Evolutionary conservation across 257 asterid genomes (phyloP).

Genomic region (Verbena officinalis): DNA sequence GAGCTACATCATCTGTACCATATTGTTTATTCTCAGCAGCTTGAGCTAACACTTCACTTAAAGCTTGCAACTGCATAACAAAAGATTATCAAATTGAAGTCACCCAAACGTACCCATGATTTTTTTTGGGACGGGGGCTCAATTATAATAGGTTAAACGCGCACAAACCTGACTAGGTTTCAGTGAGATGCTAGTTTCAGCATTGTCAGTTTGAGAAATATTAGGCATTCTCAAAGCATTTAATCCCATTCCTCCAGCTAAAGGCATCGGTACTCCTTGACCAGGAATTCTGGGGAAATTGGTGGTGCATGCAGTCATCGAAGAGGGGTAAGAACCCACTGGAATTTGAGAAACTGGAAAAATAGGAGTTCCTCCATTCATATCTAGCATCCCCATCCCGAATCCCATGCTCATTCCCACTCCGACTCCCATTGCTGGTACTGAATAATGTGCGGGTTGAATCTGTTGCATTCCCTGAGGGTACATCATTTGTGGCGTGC

Average conservation of each 20-base stretch:
- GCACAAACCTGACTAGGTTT: slow-evolving; percentile 58
- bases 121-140: no score
- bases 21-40: slow-evolving; percentile 40
- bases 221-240: slow-evolving; percentile 34
- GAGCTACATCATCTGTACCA: slow-evolving; percentile 30
- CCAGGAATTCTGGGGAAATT: slow-evolving; percentile 59
- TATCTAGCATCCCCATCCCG: slow-evolving; percentile 79
- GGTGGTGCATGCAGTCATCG: slow-evolving; percentile 42
- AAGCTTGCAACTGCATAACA: slow-evolving; percentile 47
- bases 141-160: slow-evolving; percentile 15
- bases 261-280: slow-evolving; percentile 50
- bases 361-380: slow-evolving; percentile 63
- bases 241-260: slow-evolving; percentile 39
- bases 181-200: slow-evolving; percentile 46
- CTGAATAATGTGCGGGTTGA: slow-evolving; percentile 69
- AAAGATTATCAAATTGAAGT: neutral
- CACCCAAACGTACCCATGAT: no score
- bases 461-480: slow-evolving; percentile 82
- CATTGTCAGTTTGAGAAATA: slow-evolving; percentile 39
- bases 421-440: slow-evolving; percentile 70
- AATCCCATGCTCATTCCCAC: slow-evolving; percentile 63
- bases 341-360: slow-evolving; percentile 59
- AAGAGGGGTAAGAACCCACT: slow-evolving; percentile 51
- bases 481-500: slow-evolving; percentile 82
- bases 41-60: slow-evolving; percentile 37